phyloP scores from a whole-genome alignment of 176 grass and related monocot genomes.

The Oryza rufipogon region DNA sequence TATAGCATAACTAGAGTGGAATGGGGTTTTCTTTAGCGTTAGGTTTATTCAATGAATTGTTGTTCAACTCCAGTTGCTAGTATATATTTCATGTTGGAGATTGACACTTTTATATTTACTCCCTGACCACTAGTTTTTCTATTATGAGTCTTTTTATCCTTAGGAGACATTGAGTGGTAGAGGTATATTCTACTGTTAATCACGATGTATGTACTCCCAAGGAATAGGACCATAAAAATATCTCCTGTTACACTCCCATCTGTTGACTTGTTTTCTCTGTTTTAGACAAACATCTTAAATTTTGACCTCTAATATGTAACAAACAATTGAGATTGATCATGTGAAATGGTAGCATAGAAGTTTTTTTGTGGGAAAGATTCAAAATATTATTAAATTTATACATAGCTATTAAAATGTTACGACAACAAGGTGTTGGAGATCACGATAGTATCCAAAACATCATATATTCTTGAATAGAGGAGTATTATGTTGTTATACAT shows the following conservation, averaged over 20 bases:
- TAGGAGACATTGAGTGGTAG: background rate
- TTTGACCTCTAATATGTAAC: background rate
- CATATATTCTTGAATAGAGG: background rate
- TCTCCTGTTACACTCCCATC: background rate
- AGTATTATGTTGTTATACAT: background rate
- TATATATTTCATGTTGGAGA: background rate
- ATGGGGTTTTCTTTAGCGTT: background rate
- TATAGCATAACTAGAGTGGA: background rate
- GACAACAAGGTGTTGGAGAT: background rate
- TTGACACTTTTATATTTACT: background rate
- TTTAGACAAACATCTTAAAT: background rate
- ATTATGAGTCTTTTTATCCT: background rate
- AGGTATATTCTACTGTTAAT: background rate
- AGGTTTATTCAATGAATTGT: conserved; percentile 5
- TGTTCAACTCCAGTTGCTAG: background rate
- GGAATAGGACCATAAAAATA: background rate
- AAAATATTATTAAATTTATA: background rate
- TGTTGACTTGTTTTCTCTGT: background rate
- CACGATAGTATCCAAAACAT: background rate
- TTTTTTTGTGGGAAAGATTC: background rate
- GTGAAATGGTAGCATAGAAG: background rate
- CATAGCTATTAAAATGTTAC: background rate
- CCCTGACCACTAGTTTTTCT: background rate
- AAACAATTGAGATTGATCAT: background rate
- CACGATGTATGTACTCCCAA: background rate